A percentile compares a stretch with the other conserved stretches of the same genome.
phyloP scores from a whole-genome alignment of 495 filamentous ascomycete species.

The Aspergillus bertholletiae region DNA sequence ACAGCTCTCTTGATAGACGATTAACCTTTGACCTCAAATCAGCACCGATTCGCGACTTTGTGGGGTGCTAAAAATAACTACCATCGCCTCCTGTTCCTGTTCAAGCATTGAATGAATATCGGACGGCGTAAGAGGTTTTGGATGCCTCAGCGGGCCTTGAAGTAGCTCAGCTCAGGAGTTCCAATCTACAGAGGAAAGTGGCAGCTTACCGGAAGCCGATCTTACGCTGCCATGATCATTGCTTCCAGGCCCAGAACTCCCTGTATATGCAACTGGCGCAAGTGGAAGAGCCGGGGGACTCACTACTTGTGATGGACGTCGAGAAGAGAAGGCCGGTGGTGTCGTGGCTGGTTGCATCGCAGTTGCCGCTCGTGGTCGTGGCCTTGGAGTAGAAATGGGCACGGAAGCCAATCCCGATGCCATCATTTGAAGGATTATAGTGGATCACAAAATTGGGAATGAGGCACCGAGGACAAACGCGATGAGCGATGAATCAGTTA shows the following conservation, averaged over 20 bases:
- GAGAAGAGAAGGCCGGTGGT: conserved; percentile 39
- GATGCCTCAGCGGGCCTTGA: conserved; percentile 68
- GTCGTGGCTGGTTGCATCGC: conserved; percentile 43
- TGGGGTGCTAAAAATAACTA: conserved; percentile 34
- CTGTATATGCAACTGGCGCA: conserved; percentile 25
- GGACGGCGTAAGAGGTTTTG: conserved; percentile 77
- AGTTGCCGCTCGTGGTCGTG: conserved; percentile 47
- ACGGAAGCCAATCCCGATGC: conserved; percentile 61
- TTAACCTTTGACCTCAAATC: conserved; percentile 61
- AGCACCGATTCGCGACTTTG: not conserved
- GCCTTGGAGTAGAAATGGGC: conserved; percentile 48
- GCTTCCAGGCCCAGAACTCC: conserved; percentile 23
- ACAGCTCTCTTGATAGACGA: conserved; percentile 82
- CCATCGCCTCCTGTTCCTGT: conserved; percentile 92
- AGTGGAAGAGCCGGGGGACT: conserved; percentile 41
- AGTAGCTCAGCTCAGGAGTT: not conserved
- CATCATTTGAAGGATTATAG: conserved; percentile 30
- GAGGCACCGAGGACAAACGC: not conserved
- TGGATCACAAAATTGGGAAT: not conserved
- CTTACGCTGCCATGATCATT: conserved; percentile 56
- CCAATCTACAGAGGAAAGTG: not conserved
- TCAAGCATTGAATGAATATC: conserved; percentile 85
- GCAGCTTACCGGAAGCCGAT: conserved; percentile 49
- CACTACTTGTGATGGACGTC: conserved; percentile 46
- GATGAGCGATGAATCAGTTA: not conserved